Base-by-base conservation (phyloP, 768 basidiomycete species). In the Tricholoma bakamatsutake region DNA sequence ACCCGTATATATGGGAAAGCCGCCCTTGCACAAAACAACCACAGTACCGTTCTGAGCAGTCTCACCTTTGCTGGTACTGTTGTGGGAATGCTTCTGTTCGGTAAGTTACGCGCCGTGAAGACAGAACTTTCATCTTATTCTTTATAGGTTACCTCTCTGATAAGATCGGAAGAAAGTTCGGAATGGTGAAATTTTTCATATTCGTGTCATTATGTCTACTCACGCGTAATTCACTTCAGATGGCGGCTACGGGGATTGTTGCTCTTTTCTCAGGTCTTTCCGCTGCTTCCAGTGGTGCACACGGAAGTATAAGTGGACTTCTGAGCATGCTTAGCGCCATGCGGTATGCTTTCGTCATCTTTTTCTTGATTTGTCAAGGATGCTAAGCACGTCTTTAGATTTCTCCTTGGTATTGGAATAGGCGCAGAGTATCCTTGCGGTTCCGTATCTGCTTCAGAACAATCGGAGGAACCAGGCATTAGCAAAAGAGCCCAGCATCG, bases 371-470 rank as follows among this genome's bases (percentile, higher is more conserved):
- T 31, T 30, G 47, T 15, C 31, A 31, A n/a, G 30, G 37, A 46
- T 42, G 24, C 5, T 54, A 50, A 40, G 39, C 33, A 56, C 37
- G 18, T 12, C 3, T 9, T 59, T 54, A 91, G 91, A 6, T 95
- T 95, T 76, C 69, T 97, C 1, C 77, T 94, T 45, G 95, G 95
- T 35, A 87, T 95, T 53, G 93, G 93, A 21, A 79, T 93, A 0
- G 90, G 92, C 4, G 90, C 89, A 4, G 90, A 91, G 68, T 95
- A 95, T 61, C 94, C 94, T 6, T 91, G 90, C 59, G 93, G 94
- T 24, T 88, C 87, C 0, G 90, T 93, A 13, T 89, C 92, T 4
- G 88, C 87, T 6, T 87, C 90, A 1, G 95, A 97, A 65, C 90
- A 93, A 64, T 89, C 92, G 2, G 95, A 97, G 67, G 88, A 90